Base-by-base conservation (phyloP, 345 rosid genomes). In the Rhodamnia rubescens region DNA sequence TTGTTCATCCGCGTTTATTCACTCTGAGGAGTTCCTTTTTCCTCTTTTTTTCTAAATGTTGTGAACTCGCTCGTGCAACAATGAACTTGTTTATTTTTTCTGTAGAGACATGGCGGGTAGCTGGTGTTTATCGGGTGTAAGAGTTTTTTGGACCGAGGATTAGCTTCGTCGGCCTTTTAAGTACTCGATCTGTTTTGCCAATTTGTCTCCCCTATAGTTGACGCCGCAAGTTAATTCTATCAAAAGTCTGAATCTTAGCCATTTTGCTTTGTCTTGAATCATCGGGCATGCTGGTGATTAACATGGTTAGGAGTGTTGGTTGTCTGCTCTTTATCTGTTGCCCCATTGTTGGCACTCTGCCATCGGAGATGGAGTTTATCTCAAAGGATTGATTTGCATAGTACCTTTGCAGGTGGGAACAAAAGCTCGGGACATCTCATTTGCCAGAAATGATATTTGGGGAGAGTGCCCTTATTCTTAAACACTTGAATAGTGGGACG, bases 381-480 rank as follows among this genome's bases (percentile, higher is more conserved):
- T 40, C 78, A 69, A 64, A 69, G 13, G 7, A 69, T 69, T 69
- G 78, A 32, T 69, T 69, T 40, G 24, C 47, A 83, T 55, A 21
- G 18, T 84, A 53, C 86, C 22, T 83, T 82, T 87, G 85, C 89
- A 96, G 99, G 90, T 95, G 98, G 98, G 99, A 96, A 85, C 86
- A 93, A 84, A 93, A 89, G 90, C 98, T 97, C 26, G 86, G 89
- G 59, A 94, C 99, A 26, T 93, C 94, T 84, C 98, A 97, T 84
- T 89, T 96, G 75, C 98, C 98, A 7, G 98, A 95, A 88, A 97
- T 97, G 98, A 92, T 96, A 56, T 97, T 97, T 89, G 98, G 98
- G 4, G 96, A 95, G 83, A 95, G 93, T 88, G 89, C 88, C 82
- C 91, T 97, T 58, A 92, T 89, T n/a, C 92, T 95, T 29, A 93